These are phyloP conservation scores for Citrus mangshanensis DNA, from an alignment of 345 rosid genomes.

Conservation along the genomic window DNA sequence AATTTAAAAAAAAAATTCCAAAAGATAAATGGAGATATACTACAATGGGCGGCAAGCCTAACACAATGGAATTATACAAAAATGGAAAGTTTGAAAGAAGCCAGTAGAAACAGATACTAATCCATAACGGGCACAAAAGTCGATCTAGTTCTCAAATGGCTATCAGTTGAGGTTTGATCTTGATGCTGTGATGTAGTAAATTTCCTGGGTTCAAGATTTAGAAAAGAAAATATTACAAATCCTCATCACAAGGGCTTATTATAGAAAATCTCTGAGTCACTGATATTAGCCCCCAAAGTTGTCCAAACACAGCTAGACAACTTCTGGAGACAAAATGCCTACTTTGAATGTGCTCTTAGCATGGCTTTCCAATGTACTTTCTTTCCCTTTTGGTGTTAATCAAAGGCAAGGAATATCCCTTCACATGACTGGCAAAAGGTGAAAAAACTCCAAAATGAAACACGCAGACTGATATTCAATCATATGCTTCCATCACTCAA, in stretches of 20 bases:
- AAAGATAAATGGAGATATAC: neutral
- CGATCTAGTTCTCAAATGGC: neutral
- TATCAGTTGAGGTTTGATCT: neutral
- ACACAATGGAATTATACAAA: neutral
- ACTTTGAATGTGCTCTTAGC: neutral
- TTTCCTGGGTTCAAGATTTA: neutral
- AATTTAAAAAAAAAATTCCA: neutral
- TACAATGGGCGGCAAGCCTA: neutral
- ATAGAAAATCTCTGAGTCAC: neutral
- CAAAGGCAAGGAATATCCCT: neutral
- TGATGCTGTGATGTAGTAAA: neutral
- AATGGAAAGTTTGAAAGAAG: neutral
- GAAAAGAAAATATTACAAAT: neutral
- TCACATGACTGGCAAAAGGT: neutral
- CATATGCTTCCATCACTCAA: neutral
- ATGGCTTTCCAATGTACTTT: neutral
- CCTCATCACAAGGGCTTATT: neutral
- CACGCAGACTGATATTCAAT: neutral
- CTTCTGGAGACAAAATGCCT: neutral
- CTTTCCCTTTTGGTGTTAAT: neutral
- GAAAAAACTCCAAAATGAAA: neutral
- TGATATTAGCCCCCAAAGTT: neutral
- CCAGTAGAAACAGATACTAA: neutral
- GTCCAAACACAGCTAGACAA: neutral
- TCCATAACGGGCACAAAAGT: neutral